Evolutionary conservation across 805 yeast genomes (phyloP).

Genomic region (Zygosaccharomyces rouxii): DNA sequence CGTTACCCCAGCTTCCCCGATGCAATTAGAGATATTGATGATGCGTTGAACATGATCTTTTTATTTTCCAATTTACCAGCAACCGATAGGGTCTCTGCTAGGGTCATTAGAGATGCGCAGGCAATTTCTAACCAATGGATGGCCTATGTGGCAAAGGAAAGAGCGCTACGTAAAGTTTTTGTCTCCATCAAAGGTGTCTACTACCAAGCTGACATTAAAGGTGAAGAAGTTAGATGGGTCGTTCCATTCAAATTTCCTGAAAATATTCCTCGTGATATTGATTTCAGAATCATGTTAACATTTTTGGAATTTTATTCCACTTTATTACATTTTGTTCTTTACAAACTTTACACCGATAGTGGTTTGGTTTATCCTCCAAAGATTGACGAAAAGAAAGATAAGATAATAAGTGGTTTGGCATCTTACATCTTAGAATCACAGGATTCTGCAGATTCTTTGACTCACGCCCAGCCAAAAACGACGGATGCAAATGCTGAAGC

Average conservation of each 20-base stretch:
- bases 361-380: conserved; percentile 90
- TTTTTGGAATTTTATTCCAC: conserved; percentile 95
- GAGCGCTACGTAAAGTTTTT: conserved; percentile 79
- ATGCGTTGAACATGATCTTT: conserved; percentile 91
- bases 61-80: conserved; percentile 94
- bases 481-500: conserved; percentile 28
- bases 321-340: conserved; percentile 79
- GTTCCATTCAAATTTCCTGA: conserved; percentile 97
- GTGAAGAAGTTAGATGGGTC: conserved; percentile 93
- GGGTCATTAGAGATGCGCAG: conserved; percentile 83
- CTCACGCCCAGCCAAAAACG: conserved; percentile 34
- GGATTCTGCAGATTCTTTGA: conserved; percentile 31
- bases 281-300: conserved; percentile 94
- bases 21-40: conserved; percentile 90
- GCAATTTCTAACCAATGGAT: conserved; percentile 89
- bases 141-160: conserved; percentile 85
- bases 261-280: conserved; percentile 88
- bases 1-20: conserved; percentile 92
- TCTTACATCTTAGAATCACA: conserved; percentile 68
- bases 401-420: conserved; percentile 85
- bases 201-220: conserved; percentile 83
- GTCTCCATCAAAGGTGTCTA: conserved; percentile 97
- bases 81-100: conserved; percentile 72
- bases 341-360: conserved; percentile 76
- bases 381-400: conserved; percentile 64